Evolutionary conservation across 345 rosid species (phyloP), one percentile per base, ranked within the genome.

Genomic region (Eucalyptus tenuipes): DNA sequence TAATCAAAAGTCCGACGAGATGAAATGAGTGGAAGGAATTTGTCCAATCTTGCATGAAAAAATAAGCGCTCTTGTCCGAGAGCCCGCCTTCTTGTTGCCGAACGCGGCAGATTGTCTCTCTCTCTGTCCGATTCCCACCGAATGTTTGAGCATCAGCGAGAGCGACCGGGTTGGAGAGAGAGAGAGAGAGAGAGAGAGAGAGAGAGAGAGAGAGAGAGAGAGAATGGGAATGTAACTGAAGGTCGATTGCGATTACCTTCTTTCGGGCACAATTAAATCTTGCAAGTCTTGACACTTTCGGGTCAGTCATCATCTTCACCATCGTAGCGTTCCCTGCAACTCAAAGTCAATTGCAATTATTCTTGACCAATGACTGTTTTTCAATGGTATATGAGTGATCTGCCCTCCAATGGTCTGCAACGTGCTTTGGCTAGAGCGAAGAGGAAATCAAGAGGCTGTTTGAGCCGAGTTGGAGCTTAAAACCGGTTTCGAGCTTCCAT

Each of bases 371-470:
- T 53, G 59, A 53, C 59, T 20, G 27, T 8, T 55, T 55, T 55
- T 55, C 61, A 55, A 20, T 55, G 92, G 92, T 20, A 93, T 94
- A 12, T 37, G 95, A 13, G 94, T 91, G 66, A 93, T 93, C 59
- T 90, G 80, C 48, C 92, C 91, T 6, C 92, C 93, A 2, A 11
- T 90, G 89, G 61, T 89, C 8, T 53, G 68, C 14, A 4, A 25
- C 4, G 7, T 42, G 71, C 13, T 18, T 11, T 9, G 89, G 90
- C 49, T n/a, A 44, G 87, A 47, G 85, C 1, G 82, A 13, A 49
- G 93, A 88, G 64, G 89, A 86, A 53, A 50, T 86, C 3, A 92
- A 92, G 86, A 90, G 68, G 53, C 17, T 57, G 1, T 90, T 37
- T n/a, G 91, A 86, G 87, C 7, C 75, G 16, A 44, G 27, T 3